These are phyloP conservation scores for Myxozyma mucilagina DNA, from an alignment of 805 yeast species.

Conservation along the genomic window DNA sequence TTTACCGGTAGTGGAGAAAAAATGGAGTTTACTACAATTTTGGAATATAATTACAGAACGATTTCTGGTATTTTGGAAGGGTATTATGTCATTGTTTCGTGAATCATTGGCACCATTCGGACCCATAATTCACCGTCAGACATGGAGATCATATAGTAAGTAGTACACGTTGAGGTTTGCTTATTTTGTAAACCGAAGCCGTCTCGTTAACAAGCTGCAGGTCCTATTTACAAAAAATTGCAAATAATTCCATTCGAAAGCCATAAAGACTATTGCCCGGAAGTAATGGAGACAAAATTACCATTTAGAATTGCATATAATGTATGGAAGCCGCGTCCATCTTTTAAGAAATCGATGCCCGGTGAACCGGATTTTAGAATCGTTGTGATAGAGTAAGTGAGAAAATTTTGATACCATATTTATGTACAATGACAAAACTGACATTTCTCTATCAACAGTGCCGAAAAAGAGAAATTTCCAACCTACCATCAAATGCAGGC, in stretches of 20 bases:
- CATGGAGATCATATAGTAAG: slow-evolving; percentile 30
- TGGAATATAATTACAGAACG: slow-evolving; percentile 1
- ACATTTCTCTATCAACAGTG: slow-evolving; percentile 19
- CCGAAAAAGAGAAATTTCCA: slow-evolving; percentile 41
- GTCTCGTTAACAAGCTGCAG: neutral
- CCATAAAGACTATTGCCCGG: neutral
- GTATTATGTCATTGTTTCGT: neutral
- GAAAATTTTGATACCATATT: slow-evolving; percentile 33
- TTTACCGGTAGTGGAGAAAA: neutral
- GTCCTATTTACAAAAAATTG: slow-evolving; percentile 32
- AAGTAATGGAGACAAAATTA: slow-evolving; percentile 7
- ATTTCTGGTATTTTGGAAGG: neutral
- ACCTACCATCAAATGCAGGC: slow-evolving; percentile 39
- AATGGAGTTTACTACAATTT: neutral
- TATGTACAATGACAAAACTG: neutral
- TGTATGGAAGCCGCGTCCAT: slow-evolving; percentile 78
- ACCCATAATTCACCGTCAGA: slow-evolving; percentile 16
- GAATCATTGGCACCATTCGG: slow-evolving; percentile 25
- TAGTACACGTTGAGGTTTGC: too few species aligned
- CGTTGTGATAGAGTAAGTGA: slow-evolving; percentile 50
- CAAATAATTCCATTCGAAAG: slow-evolving; percentile 34
- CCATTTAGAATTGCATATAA: slow-evolving; percentile 51
- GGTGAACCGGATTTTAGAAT: slow-evolving; percentile 73
- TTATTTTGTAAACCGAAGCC: too few species aligned
- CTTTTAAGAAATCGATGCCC: slow-evolving; percentile 69